phyloP scores from a whole-genome alignment of 2,329 filamentous ascomycete genomes.

The Didymella segeticola region DNA sequence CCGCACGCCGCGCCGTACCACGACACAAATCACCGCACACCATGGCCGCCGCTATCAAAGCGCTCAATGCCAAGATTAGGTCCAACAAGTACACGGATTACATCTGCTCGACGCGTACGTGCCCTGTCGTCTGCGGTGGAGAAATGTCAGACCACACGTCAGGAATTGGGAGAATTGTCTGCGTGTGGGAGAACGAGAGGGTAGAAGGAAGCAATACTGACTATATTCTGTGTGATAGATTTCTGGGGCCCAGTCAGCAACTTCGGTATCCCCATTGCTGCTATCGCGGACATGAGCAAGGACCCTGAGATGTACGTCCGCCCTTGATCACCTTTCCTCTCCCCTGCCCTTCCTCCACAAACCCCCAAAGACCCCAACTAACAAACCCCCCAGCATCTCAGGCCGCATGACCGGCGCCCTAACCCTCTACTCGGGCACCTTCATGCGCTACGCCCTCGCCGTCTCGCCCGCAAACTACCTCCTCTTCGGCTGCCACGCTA shows the following conservation, averaged over 20 bases:
- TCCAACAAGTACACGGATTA: slow-evolving; percentile 59
- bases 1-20: slow-evolving; percentile 12
- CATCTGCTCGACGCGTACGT: slow-evolving; percentile 62
- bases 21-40: slow-evolving; percentile 24
- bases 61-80: slow-evolving; percentile 61
- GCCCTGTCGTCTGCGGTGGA: too few species aligned
- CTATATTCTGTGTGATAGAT: slow-evolving; percentile 46
- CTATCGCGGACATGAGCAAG: slow-evolving; percentile 61
- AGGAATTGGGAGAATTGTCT: too few species aligned
- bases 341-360: background rate
- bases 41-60: slow-evolving; percentile 62
- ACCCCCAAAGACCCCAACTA: background rate
- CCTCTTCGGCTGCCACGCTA: slow-evolving; percentile 70
- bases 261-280: slow-evolving; percentile 62
- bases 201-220: too few species aligned
- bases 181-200: too few species aligned
- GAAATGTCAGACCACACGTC: too few species aligned
- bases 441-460: slow-evolving; percentile 72
- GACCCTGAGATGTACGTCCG: slow-evolving; percentile 58
- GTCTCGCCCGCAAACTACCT: slow-evolving; percentile 70
- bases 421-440: slow-evolving; percentile 66
- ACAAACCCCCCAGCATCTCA: slow-evolving; percentile 61
- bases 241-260: slow-evolving; percentile 61
- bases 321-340: background rate
- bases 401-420: slow-evolving; percentile 69